Evolutionary conservation across 2,329 filamentous ascomycete genomes (phyloP).

Genomic region (Colletotrichum caudatum): DNA sequence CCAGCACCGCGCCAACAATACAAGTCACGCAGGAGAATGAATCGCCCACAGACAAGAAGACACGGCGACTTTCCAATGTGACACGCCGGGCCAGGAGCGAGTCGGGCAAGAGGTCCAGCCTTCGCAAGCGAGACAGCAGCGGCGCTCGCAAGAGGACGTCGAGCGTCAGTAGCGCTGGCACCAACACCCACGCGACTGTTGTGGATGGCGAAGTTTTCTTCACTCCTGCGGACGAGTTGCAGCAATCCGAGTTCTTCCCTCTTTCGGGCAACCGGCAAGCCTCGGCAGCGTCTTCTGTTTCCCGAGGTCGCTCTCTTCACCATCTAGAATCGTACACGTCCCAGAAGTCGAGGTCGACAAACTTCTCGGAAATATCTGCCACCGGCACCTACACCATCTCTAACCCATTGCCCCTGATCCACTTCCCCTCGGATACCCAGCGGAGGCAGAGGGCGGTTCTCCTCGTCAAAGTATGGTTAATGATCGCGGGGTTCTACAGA

Average conservation of each 20-base stretch:
- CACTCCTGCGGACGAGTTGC: conserved; percentile 59
- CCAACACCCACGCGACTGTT: conserved; percentile 54
- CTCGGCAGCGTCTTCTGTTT: conserved; percentile 56
- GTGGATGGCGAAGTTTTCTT: conserved; percentile 65
- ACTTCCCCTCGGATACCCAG: conserved; percentile 67
- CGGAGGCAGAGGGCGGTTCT: conserved; percentile 63
- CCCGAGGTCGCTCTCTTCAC: conserved; percentile 57
- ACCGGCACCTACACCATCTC: conserved; percentile 59
- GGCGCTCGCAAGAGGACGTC: conserved; percentile 59
- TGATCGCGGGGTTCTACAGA: conserved; percentile 89
- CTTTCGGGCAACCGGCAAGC: conserved; percentile 56
- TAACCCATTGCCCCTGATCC: conserved; percentile 63
- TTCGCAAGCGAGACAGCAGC: conserved; percentile 66
- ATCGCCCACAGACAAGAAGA: conserved; percentile 53
- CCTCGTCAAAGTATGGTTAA: conserved; percentile 87
- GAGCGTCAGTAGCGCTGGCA: conserved; percentile 54
- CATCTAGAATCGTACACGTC: conserved; percentile 62
- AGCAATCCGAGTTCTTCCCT: conserved; percentile 59
- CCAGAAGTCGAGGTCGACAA: conserved; percentile 54
- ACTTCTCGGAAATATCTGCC: conserved; percentile 54
- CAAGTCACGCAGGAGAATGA: conserved; percentile 78
- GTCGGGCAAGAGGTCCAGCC: conserved; percentile 62
- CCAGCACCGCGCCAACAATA: conserved; percentile 73
- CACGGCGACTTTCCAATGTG: conserved; percentile 51
- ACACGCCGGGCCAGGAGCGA: conserved; percentile 58